Evolutionary conservation across 2,329 filamentous ascomycete species (phyloP).

Genomic region (Whalleya microplaca): DNA sequence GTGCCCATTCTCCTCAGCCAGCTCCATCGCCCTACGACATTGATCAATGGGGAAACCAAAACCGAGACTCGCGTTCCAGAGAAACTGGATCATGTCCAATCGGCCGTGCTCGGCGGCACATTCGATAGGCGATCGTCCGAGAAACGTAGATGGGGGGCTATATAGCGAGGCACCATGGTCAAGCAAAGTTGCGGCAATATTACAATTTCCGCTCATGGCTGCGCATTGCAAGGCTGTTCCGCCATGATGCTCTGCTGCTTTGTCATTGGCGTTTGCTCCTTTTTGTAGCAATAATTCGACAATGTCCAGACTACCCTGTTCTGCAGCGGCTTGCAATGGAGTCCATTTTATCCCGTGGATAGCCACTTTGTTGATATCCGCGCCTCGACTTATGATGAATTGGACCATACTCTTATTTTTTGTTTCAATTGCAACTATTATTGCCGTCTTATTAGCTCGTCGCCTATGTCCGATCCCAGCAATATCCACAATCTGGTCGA

Average conservation of each 20-base stretch:
- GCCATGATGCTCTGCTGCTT: slow-evolving; percentile 1
- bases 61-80: slow-evolving; percentile 8
- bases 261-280: slow-evolving; percentile 7
- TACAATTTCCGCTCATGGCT: slow-evolving; percentile 14
- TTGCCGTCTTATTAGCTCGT: slow-evolving; percentile 2
- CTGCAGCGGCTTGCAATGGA: slow-evolving; percentile 27
- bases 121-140: slow-evolving; percentile 15
- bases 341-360: slow-evolving; percentile 10
- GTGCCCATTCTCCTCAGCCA: slow-evolving; percentile 6
- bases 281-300: slow-evolving; percentile 20
- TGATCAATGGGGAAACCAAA: background rate
- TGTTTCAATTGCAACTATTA: slow-evolving; percentile 9
- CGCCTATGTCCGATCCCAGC: fast-evolving
- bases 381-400: slow-evolving; percentile 16
- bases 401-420: slow-evolving; percentile 21
- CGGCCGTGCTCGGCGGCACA: slow-evolving; percentile 18
- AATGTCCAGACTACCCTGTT: slow-evolving; percentile 18
- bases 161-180: slow-evolving; percentile 5
- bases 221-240: slow-evolving; percentile 22
- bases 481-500: background rate
- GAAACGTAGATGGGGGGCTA: background rate
- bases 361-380: slow-evolving; percentile 21
- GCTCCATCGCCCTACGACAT: slow-evolving; percentile 6
- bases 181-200: slow-evolving; percentile 9
- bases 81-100: slow-evolving; percentile 16